These are phyloP conservation scores for Aspergillus egyptiacus DNA, from an alignment of 495 filamentous ascomycete genomes.

Conservation along the genomic window DNA sequence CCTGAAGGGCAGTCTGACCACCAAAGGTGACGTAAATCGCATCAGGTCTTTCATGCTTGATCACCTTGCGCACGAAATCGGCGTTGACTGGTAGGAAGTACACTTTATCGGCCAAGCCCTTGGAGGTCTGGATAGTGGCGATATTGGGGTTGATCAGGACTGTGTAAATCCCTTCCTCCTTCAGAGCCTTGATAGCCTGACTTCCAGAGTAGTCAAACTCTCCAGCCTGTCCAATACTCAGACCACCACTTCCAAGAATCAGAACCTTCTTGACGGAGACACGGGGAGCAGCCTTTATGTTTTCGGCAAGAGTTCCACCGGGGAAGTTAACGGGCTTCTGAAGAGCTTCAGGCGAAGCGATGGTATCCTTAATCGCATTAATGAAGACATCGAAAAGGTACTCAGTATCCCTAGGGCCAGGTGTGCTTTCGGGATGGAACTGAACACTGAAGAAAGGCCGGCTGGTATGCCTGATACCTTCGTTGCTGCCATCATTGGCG, in stretches of 20 bases:
- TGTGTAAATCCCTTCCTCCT: constrained; percentile 92
- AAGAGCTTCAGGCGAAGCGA: constrained; percentile 56
- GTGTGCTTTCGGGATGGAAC: constrained; percentile 96
- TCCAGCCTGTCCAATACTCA: constrained; percentile 96
- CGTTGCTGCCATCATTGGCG: constrained; percentile 95
- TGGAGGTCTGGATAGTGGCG: constrained; percentile 96
- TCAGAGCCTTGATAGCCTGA: constrained; percentile 90
- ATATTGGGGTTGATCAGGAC: constrained; percentile 98
- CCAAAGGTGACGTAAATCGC: constrained; percentile 97
- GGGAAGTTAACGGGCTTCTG: constrained; percentile 72
- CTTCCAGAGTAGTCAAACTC: constrained; percentile 98
- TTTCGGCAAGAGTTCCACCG: constrained; percentile 73
- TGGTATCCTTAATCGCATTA: constrained; percentile 64
- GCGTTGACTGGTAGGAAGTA: constrained; percentile 97
- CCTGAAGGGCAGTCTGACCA: constrained; percentile 89
- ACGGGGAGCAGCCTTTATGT: constrained; percentile 64
- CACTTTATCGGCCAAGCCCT: constrained; percentile 92
- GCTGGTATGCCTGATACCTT: constrained; percentile 82
- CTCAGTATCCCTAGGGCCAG: constrained; percentile 93
- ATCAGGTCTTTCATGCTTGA: constrained; percentile 90
- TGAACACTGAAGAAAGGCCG: constrained; percentile 96
- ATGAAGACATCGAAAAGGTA: constrained; percentile 97
- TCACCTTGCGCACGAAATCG: constrained; percentile 95
- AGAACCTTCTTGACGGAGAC: constrained; percentile 94
- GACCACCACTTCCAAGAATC: constrained; percentile 89